Evolutionary conservation across 1,284 basidiomycete species (phyloP), one percentile per base, ranked within the genome.

Genomic region (Naganishia liquefaciens): DNA sequence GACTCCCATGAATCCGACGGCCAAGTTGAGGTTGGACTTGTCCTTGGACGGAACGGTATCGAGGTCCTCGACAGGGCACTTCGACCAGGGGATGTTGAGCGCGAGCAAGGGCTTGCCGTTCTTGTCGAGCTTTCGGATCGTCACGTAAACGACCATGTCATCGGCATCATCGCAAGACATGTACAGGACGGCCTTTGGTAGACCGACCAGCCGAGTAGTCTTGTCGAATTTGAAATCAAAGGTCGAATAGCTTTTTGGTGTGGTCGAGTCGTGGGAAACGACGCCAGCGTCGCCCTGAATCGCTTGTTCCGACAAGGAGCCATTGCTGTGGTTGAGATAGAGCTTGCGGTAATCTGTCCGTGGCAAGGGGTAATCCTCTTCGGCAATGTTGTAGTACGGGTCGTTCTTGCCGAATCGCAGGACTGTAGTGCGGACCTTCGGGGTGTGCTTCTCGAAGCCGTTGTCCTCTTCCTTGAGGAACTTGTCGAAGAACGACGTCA

Each of bases 101-200:
- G 70, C 68, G 49, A 50, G 46, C 19, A 73, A 57, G 9, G 63
- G 47, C n/a, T 67, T 69, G 55, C 70, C 69, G 57, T 71, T 62
- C 33, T 51, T 55, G 67, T 68, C 70, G 63, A 72, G 65, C 62
- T 73, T 73, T 55, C 71, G 70, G 44, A 73, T 67, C 53, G 70
- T 68, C 21, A 73, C 61, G 58, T 68, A 68, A 33, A 71, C 69
- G 49, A 71, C 70, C 62, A 73, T 69, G 57, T 73, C 71, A 64
- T 73, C 68, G 51, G 69, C 66, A 11, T 67, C 68, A 17, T 63
- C 57, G 40, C 70, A 71, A 11, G 65, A 68, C 70, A 71, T 69
- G 67, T 66, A 69, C 4, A 73, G 63, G 49, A 66, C 61, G 5
- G 68, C 70, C 51, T 70, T 73, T 10, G 70, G 70, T 17, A 70